Base-by-base conservation (phyloP, 2,329 filamentous ascomycete genomes). In the Epichloe brachyelytri region DNA sequence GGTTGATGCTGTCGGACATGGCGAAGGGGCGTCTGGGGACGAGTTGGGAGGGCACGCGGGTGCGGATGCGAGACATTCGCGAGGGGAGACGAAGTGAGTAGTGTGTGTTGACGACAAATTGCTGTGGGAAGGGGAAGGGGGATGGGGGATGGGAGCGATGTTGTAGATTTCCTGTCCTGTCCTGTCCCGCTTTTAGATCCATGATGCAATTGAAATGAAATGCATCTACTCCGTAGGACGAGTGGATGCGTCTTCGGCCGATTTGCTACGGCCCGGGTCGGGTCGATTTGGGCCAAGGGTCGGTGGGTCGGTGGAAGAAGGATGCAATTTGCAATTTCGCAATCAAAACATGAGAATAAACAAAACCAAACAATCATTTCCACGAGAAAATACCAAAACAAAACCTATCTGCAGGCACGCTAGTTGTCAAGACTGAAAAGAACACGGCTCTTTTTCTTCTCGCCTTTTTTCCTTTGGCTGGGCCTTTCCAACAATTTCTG, bases 1-100 rank as follows among this genome's bases (percentile, higher is more conserved):
- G 79, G 63, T 81, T 71, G 57, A 55, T 53, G 38, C 43, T 44
- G 53, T 56, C 53, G 19, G 55, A 40, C 55, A 65, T 66, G 45
- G 53, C 58, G 56, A 55, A 50, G 17, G 48, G 8, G 22, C 46
- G 36, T 38, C 15, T 20, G 19, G 36, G n/a, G 12, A n/a, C 2
- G 22, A 44, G 4, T 33, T 26, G 43, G 11, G 43, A 46, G 14
- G 10, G 26, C 19, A 10, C 0, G n/a, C 14, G 30, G 15, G 15
- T 11, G n/a, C 26, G 33, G 26, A 43, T 43, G 30, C 30, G 43
- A 46, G 7, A 26, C 43, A 44, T 44, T 5, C 7, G 43, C 14
- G 12, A 11, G 14, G 15, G 12, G 6, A 43, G 17, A 6, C 2
- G 20, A 19, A 11, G 41, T 44, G 6, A 3, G 15, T 20, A n/a